Base-by-base conservation (phyloP, 441 rosid species). In the Isatis lusitanica region DNA sequence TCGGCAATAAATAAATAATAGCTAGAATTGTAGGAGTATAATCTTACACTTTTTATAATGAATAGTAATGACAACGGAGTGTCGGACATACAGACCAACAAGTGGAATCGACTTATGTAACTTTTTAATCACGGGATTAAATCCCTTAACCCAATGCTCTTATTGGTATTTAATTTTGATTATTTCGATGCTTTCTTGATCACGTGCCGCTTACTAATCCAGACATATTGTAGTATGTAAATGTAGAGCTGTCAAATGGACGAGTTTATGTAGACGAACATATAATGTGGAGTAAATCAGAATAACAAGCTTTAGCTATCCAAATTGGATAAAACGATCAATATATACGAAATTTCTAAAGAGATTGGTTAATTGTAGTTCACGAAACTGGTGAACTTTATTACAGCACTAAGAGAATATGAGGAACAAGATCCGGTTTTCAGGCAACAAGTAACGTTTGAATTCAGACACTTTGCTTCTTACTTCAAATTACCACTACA, bases 81-180 rank as follows among this genome's bases (percentile, higher is more conserved):
- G 36, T 63, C 59, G 70, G 62, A 74, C 24, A 48, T 40, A 48
- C 35, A 51, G 42, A 53, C 56, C 58, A 75, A 69, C 52, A 43
- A 62, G 58, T 52, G 58, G 70, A 76, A 39, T 57, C 62, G 63
- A 68, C 35, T 17, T 52, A 52, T 15, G 56, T 68, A 64, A 57
- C 71, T 58, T 76, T 75, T 7, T 70, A 58, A 70, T 70, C 79
- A 75, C 79, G 79, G 79, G 79, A 69, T 44, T 75, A 46, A 13
- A 44, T 69, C 71, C 30, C 74, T 26, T 53, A 18, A 69, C 48
- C 79, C 71, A 35, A 69, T 53, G 75, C 33, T 60, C 43, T 62
- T 12, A 68, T 13, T 63, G 71, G 66, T 63, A 63, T 63, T 76
- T 70, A 28, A 65, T 30, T 64, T 70, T 70, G 62, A 70, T 47